A percentile compares a stretch with the other conserved stretches of the same genome.
Evolutionary conservation across 2,329 filamentous ascomycete species (phyloP).

Genomic region (Pyrenophora seminiperda): DNA sequence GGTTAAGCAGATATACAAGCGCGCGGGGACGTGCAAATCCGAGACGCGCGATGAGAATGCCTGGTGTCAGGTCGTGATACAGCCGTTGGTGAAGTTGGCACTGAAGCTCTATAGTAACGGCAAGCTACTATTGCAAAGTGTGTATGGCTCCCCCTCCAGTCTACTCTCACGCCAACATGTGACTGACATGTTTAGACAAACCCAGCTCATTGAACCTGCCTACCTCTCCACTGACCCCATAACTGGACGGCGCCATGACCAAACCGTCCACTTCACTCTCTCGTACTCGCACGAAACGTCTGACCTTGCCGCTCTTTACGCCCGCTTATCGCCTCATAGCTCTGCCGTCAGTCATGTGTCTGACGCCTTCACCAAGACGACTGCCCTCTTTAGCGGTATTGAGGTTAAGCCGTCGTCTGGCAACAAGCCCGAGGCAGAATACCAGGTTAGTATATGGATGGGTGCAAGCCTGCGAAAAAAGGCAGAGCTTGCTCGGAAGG

Average conservation of each 20-base stretch:
- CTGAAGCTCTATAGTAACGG: constrained; percentile 10
- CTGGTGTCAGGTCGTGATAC: constrained; percentile 14
- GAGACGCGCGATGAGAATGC: constrained; percentile 17
- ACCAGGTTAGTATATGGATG: constrained; percentile 6
- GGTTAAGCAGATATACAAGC: constrained; percentile 9
- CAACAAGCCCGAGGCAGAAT: constrained; percentile 14
- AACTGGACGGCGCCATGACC: constrained; percentile 3
- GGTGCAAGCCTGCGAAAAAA: constrained; percentile 12
- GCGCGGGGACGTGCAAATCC: constrained; percentile 4
- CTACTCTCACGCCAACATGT: no score
- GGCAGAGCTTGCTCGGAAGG: constrained; percentile 7
- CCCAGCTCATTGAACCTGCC: constrained; percentile 2
- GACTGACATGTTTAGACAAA: no score
- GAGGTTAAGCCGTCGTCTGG: constrained; percentile 13
- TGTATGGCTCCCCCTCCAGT: no score
- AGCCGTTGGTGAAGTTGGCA: constrained; percentile 13
- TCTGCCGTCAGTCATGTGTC: constrained; percentile 12
- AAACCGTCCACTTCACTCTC: constrained; percentile 10
- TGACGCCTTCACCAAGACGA: constrained; percentile 16
- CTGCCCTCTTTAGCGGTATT: constrained; percentile 8
- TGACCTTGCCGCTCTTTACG: constrained; percentile 5
- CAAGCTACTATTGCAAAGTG: constrained; percentile 13
- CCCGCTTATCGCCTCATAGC: constrained; percentile 8
- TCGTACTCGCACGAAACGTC: constrained; percentile 8
- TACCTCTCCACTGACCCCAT: constrained; percentile 2